Base-by-base conservation (phyloP, 345 rosid species). In the Zanthoxylum bungeanum region DNA sequence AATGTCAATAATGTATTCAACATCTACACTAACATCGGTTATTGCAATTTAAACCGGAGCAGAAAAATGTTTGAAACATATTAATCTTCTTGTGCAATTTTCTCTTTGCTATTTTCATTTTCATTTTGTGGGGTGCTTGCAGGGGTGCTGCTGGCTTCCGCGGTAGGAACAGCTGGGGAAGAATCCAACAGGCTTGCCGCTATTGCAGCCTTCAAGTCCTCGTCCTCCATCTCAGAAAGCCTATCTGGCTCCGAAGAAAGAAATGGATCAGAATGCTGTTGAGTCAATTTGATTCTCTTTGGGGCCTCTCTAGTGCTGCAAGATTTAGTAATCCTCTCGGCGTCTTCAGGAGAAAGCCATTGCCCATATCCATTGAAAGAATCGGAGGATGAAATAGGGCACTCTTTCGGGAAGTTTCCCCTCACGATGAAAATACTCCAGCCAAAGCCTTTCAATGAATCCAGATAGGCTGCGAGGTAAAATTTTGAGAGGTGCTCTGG, bases 381-480 rank as follows among this genome's bases (percentile, higher is more conserved):
- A 78, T 92, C 99, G 0, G 93, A 84, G 19, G 89, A 82, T 2
- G 88, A 71, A 59, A 91, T 85, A 7, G 89, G 94, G 61, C 85
- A 92, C 79, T 92, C 97, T 71, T 78, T 88, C 0, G 98, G 96
- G 82, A 92, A 92, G 78, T 85, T 92, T 37, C 99, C 99, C 78
- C 93, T 82, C 60, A 91, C 99, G 25, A 89, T 62, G 84, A 95
- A 92, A 66, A 89, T 92, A 76, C 96, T 95, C 99, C 98, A 95
- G 11, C 99, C 97, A 4, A 79, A 83, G 84, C 97, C 88, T 68
- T 86, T 91, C 27, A 95, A 81, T 24, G 99, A 84, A 80, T 95
- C 96, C 17, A 91, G 81, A 69, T 82, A 92, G 24, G 97, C 99
- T 11, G 96, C 83, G 64, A 95, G 91, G 82, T 88, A 92, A 73